Conservation (phyloP, 2,329 filamentous ascomycete species). For the Aspergillus floridensis region DNA sequence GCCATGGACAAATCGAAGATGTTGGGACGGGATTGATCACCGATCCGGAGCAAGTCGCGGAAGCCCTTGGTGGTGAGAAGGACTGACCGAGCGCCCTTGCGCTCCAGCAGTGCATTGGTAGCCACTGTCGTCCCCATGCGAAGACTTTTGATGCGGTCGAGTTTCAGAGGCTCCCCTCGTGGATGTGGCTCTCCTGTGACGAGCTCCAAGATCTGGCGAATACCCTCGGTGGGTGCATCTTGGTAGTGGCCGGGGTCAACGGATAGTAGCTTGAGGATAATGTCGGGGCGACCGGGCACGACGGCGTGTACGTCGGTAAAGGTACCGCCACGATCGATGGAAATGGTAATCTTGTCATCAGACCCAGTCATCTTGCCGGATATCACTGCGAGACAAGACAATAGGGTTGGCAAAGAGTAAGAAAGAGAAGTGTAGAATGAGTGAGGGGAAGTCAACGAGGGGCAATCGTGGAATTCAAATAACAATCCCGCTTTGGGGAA, state of each 20-base stretch:
- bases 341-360: slow-evolving; percentile 34
- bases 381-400: neutral
- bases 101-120: slow-evolving; percentile 83
- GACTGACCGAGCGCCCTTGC: slow-evolving; percentile 84
- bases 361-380: slow-evolving; percentile 3
- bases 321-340: slow-evolving; percentile 42
- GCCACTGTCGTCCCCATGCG: slow-evolving; percentile 94
- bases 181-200: slow-evolving; percentile 37
- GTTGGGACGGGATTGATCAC: slow-evolving; percentile 82
- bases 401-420: neutral
- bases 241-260: slow-evolving; percentile 42
- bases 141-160: slow-evolving; percentile 52
- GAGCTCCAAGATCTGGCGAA: slow-evolving; percentile 65
- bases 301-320: slow-evolving; percentile 42
- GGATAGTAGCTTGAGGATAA: slow-evolving; percentile 42
- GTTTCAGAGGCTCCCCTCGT: slow-evolving; percentile 34
- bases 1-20: slow-evolving; percentile 88
- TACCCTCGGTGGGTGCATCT: slow-evolving; percentile 68
- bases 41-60: slow-evolving; percentile 80
- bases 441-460: neutral
- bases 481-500: neutral
- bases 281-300: slow-evolving; percentile 36
- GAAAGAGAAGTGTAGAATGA: neutral
- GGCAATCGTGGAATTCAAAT: slow-evolving; percentile 15
- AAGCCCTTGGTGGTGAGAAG: slow-evolving; percentile 86